Evolutionary conservation across 164 flowering plant genomes (phyloP), one percentile per base, ranked within the genome.

Genomic region (Piper betle): DNA sequence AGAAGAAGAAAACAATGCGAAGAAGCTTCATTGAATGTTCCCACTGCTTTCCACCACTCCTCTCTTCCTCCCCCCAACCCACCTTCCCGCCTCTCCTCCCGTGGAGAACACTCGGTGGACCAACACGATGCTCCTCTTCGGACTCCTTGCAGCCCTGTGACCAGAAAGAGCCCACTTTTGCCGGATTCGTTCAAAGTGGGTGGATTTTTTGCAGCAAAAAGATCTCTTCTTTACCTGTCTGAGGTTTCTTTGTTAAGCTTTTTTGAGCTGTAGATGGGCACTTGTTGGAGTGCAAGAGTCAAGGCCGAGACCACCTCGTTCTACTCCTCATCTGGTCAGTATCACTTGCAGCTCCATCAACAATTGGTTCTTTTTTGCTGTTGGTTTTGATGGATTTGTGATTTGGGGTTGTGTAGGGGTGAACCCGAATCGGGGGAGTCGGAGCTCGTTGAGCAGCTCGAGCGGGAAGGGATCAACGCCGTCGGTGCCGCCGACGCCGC

Each of bases 211-310:
- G 33, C 33, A 25, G 33, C 33, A 25, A 25, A 25, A 25, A 25
- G 33, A 25, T 15, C 50, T 46, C 15, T 9, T 46, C 50, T 46
- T 46, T 15, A 3, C 15, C 50, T 15, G 12, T 3, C 10, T 2
- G 12, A 12, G 3, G 15, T 10, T 46, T 46, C 50, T 15, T 2
- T 46, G 15, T 46, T 10, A 10, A 12, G 12, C 18, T 54, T 17
- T 8, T 16, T 8, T 10, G 57, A 54, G 46, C 12, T 61, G 0
- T 52, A 17, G 55, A 82, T 90, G 97, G 97, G 97, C 72, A 67
- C 72, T 79, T 85, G 94, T 71, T 80, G 82, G 57, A 78, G 84
- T 61, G 71, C 86, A 67, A 69, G 75, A 71, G 72, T 89, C 72
- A 84, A 87, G 68, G 88, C 86, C 53, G 90, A 75, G 61, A 82